Percentiles rank a stretch among this genome's conserved stretches.
These are phyloP conservation scores for Mucor irregularis DNA, from an alignment of 371 early-diverging fungal species.

Conservation along the genomic window DNA sequence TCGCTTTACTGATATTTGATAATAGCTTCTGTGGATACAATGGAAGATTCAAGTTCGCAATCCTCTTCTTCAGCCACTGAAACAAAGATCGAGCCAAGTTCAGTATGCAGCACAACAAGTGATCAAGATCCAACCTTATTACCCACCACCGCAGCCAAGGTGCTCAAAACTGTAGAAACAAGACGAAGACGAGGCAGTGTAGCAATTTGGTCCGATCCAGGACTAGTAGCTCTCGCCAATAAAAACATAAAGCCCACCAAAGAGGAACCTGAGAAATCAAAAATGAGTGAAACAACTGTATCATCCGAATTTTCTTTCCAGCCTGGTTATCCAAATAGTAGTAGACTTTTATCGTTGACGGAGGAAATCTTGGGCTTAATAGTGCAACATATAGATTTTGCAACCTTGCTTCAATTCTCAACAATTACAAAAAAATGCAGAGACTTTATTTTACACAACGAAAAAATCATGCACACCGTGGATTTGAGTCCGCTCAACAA, in stretches of 20 bases:
- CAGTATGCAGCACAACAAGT: conserved; percentile 47
- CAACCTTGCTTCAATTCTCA: conserved; percentile 21
- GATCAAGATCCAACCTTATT: conserved; percentile 47
- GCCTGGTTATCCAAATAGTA: neutral
- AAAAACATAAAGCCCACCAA: conserved; percentile 9
- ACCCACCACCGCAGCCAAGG: conserved; percentile 22
- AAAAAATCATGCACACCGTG: conserved; percentile 31
- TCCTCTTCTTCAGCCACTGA: neutral
- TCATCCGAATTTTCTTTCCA: neutral
- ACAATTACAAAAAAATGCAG: conserved; percentile 28
- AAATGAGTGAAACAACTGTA: neutral
- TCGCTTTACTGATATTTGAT: neutral
- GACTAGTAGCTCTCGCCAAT: conserved; percentile 58
- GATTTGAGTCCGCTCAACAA: conserved; percentile 49
- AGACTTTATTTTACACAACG: conserved; percentile 28
- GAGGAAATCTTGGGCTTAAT: conserved; percentile 23
- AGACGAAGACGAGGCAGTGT: conserved; percentile 69
- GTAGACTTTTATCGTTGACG: conserved; percentile 13
- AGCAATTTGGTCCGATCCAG: conserved; percentile 83
- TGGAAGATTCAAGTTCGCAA: neutral
- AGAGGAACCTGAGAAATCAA: conserved; percentile 4
- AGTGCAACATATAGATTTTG: conserved; percentile 31
- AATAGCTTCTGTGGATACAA: neutral
- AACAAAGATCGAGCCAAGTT: conserved; percentile 20
- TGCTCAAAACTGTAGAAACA: conserved; percentile 42